Evolutionary conservation across 2,329 filamentous ascomycete genomes (phyloP), one percentile per base, ranked within the genome.

Genomic region (Albifimbria verrucaria): DNA sequence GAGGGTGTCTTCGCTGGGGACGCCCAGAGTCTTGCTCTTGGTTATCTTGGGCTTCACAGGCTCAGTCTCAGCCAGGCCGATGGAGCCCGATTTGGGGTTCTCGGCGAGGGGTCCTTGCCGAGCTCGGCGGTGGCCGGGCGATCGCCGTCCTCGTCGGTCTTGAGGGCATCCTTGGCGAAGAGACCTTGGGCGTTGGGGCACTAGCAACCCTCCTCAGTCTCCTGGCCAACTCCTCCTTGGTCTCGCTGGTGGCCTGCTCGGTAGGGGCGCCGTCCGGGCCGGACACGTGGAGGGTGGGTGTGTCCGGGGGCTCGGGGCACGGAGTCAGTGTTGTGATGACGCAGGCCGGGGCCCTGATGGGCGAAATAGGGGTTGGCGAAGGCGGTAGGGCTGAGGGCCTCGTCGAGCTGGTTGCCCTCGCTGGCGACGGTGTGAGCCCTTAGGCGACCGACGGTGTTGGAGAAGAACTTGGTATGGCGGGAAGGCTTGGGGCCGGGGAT

Each of bases 281-380:
- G 49, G 89, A 83, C 52, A 89, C 79, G 72, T 89, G 89, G 60
- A 93, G 77, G 56, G 84, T 85, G 20, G 93, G 92, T 1, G 92
- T 96, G 69, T 96, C 92, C 44, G 93, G 91, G 25, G 93, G 56
- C 92, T 96, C 12, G 92, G 91, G 94, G 92, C 32, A 96, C 89
- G 59, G 92, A 97, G 65, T 88, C 90, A 62, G 94, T 91, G 71
- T 97, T 96, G 76, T 95, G 92, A 75, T 99, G 94, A 67, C 93
- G 88, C 63, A 97, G 78, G 59, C 90, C 90, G 4, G 94, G 92
- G 53, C 94, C 94, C 74, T 99, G 94, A 69, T 97, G 94, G 60
- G 87, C 89, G 72, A 97, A 99, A 74, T 99, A 99, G 18, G 94
- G 94, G 70, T 99, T 99, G 59, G 92, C 93, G 67, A 93, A 86